Conservation (phyloP, 2,329 filamentous ascomycete species). For the Zymoseptoria pseudotritici region DNA sequence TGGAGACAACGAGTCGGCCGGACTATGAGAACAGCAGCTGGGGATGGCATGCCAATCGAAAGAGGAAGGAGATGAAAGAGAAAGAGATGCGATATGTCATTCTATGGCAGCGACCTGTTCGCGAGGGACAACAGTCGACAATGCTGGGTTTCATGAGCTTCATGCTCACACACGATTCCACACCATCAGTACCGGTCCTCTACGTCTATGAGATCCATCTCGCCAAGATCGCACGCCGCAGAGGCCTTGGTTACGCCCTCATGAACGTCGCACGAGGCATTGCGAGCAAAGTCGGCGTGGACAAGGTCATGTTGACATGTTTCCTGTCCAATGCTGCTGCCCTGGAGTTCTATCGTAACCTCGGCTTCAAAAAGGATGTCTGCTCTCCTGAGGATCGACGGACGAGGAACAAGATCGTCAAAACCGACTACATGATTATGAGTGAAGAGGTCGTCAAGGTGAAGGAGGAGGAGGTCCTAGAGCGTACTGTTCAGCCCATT, state of each 20-base stretch:
- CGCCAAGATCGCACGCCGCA: slow-evolving; percentile 48
- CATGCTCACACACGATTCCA: slow-evolving; percentile 62
- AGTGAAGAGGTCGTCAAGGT: slow-evolving; percentile 33
- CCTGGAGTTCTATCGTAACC: slow-evolving; percentile 52
- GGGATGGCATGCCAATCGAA: slow-evolving; percentile 57
- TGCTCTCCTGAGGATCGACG: slow-evolving; percentile 44
- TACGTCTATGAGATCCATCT: slow-evolving; percentile 79
- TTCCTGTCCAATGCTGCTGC: slow-evolving; percentile 56
- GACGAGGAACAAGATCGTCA: slow-evolving; percentile 43
- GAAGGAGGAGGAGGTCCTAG: not conserved
- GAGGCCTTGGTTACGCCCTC: slow-evolving; percentile 54
- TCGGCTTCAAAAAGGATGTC: slow-evolving; percentile 50
- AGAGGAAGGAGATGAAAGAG: slow-evolving; percentile 61
- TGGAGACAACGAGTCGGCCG: slow-evolving; percentile 55
- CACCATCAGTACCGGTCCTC: slow-evolving; percentile 53
- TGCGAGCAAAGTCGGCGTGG: slow-evolving; percentile 48
- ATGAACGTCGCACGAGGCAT: slow-evolving; percentile 50
- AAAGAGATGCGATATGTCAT: slow-evolving; percentile 62
- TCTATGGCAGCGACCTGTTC: slow-evolving; percentile 29
- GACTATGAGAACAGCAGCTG: slow-evolving; percentile 57
- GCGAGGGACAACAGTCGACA: not conserved
- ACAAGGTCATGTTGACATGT: slow-evolving; percentile 69
- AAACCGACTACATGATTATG: slow-evolving; percentile 47
- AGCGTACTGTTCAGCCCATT: not conserved
- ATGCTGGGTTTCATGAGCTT: slow-evolving; percentile 49